phyloP scores from a whole-genome alignment of 306 rosid genomes.

The Begonia masoniana region DNA sequence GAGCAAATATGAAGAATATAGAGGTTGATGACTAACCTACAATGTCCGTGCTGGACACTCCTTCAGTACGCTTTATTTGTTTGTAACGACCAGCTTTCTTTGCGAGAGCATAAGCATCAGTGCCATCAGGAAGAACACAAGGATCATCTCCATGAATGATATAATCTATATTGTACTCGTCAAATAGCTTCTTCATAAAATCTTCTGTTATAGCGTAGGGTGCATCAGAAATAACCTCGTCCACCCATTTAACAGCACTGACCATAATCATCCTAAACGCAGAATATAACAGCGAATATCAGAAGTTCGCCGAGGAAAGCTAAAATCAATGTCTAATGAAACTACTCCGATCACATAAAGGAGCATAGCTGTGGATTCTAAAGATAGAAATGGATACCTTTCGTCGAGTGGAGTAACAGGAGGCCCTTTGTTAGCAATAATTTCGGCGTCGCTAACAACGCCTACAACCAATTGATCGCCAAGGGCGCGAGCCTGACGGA shows the following conservation, averaged over 20 bases:
- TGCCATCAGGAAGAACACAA: constrained; percentile 52
- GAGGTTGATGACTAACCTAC: constrained; percentile 31
- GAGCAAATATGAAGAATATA: not conserved
- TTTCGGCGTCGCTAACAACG: constrained; percentile 48
- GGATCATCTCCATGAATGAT: constrained; percentile 55
- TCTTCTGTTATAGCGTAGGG: constrained; percentile 55
- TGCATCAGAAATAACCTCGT: constrained; percentile 48
- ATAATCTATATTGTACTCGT: constrained; percentile 39
- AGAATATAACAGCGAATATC: too few relatives aligned
- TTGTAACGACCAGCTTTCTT: constrained; percentile 59
- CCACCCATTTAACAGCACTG: constrained; percentile 51
- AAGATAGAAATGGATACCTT: constrained; percentile 22
- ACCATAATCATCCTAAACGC: constrained; percentile 42
- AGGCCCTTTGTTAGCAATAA: constrained; percentile 42
- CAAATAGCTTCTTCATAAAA: constrained; percentile 49
- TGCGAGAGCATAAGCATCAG: constrained; percentile 53
- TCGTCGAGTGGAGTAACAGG: constrained; percentile 49
- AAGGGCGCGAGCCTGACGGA: constrained; percentile 55
- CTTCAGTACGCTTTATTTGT: constrained; percentile 57
- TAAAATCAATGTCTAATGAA: not conserved
- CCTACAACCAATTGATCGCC: constrained; percentile 51
- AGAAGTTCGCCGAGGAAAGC: not conserved
- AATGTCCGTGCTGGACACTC: constrained; percentile 55
- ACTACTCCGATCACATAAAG: not conserved
- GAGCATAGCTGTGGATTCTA: not conserved